Percentiles rank a stretch among this genome's conserved stretches.
Conservation (phyloP, 257 asterid species). For the Primulina huaijiensis region DNA sequence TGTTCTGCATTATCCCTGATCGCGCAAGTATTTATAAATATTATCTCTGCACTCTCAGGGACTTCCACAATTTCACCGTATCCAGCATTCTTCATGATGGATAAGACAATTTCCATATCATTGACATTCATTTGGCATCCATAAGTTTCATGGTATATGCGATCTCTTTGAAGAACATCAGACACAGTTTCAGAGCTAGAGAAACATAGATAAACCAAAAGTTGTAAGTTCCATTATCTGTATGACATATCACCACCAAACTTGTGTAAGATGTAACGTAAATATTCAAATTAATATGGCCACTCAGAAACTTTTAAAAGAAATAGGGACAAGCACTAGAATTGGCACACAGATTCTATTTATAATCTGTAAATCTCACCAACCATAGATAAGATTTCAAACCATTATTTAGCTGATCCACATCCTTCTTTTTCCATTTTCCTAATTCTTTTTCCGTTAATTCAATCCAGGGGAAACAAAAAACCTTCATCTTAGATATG, state of each 20-base stretch:
- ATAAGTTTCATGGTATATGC: conserved; percentile 92
- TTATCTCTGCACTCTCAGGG: conserved; percentile 96
- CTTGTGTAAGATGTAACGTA: too few species aligned
- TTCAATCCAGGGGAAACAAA: not conserved
- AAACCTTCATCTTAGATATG: not conserved
- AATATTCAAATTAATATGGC: not conserved
- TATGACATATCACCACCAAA: not conserved
- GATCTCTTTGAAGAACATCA: conserved; percentile 69
- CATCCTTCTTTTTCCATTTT: not conserved
- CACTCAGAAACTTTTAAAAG: not conserved
- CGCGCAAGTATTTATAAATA: conserved; percentile 92
- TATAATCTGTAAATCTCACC: too few species aligned
- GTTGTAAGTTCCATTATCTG: conserved; percentile 6
- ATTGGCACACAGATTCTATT: not conserved
- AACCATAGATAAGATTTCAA: conserved; percentile 2
- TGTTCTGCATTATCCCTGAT: conserved; percentile 97
- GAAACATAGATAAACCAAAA: conserved; percentile 21
- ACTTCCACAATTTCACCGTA: conserved; percentile 66
- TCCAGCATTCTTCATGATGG: conserved; percentile 94
- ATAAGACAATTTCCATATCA: conserved; percentile 94
- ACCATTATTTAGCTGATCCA: conserved; percentile 2
- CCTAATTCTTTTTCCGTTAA: not conserved
- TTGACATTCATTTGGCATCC: conserved; percentile 99
- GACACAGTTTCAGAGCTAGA: conserved; percentile 43
- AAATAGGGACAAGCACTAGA: conserved; percentile 8